A percentile compares a stretch with the other conserved stretches of the same genome.
phyloP scores from a whole-genome alignment of 208 protist genomes.

The Crithidia expoeki region DNA sequence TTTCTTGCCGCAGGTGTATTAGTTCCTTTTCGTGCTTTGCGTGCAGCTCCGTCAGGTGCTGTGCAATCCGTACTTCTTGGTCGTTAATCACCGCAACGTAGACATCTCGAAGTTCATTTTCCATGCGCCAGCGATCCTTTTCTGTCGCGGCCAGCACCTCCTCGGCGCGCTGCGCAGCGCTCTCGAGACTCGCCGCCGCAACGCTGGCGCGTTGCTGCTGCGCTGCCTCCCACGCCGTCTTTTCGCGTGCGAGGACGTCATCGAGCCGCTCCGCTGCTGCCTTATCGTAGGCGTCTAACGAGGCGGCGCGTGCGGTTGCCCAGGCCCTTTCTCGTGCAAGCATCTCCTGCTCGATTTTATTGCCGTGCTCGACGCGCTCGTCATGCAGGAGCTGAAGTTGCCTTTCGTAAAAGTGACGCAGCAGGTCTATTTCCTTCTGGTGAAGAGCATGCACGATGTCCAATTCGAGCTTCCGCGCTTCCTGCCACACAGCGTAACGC shows the following conservation, averaged over 20 bases:
- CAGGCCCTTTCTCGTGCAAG: constrained; percentile 18
- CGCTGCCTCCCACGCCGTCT: not conserved
- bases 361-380: constrained; percentile 1
- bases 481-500: constrained; percentile 24
- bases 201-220: not conserved
- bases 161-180: constrained; percentile 1
- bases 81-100: constrained; percentile 20
- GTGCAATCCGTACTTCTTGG: constrained; percentile 13
- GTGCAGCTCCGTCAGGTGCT: constrained; percentile 20
- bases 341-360: constrained; percentile 16
- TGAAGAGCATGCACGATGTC: constrained; percentile 8
- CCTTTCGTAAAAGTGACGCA: constrained; percentile 14
- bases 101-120: constrained; percentile 11
- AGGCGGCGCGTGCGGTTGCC: constrained; percentile 15
- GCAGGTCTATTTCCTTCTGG: constrained; percentile 13
- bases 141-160: constrained; percentile 3
- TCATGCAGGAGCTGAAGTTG: constrained; percentile 6
- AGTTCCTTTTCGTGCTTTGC: constrained; percentile 11
- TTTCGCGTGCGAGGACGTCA: constrained; percentile 13
- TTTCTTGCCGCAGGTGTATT: constrained; percentile 3
- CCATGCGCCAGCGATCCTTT: constrained; percentile 9
- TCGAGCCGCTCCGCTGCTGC: constrained; percentile 11
- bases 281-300: constrained; percentile 21
- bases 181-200: constrained; percentile 3
- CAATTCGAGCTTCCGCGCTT: constrained; percentile 17